phyloP scores from a whole-genome alignment of 163 green algal species.

The Trebouxia gelatinosa region DNA sequence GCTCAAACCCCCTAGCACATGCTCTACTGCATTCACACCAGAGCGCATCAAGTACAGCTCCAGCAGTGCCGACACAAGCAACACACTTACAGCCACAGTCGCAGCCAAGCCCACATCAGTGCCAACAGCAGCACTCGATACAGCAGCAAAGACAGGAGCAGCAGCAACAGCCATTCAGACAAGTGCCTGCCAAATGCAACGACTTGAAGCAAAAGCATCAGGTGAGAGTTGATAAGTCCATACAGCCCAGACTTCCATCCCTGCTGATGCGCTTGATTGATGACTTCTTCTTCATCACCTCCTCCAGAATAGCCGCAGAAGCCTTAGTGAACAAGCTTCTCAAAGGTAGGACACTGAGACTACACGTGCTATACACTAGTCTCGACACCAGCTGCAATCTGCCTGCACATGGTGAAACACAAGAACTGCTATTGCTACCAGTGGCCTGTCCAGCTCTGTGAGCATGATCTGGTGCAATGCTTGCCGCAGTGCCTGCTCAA shows the following conservation, averaged over 20 bases:
- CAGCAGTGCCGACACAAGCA: not conserved
- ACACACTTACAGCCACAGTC: not conserved
- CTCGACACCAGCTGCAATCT: too few relatives aligned
- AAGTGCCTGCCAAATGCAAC: not conserved
- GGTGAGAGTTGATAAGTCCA: not conserved
- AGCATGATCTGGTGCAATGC: too few relatives aligned
- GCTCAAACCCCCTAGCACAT: too few relatives aligned
- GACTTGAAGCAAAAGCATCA: not conserved
- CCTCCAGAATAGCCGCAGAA: slow-evolving; percentile 53
- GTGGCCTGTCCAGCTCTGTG: too few relatives aligned
- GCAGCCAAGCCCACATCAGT: not conserved
- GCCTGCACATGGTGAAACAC: too few relatives aligned
- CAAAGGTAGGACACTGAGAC: slow-evolving; percentile 33
- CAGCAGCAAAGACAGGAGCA: not conserved
- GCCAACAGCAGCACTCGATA: too few relatives aligned
- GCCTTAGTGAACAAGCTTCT: slow-evolving; percentile 55
- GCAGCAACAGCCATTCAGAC: not conserved
- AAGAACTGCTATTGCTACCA: too few relatives aligned
- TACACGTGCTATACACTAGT: too few relatives aligned
- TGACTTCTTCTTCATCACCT: slow-evolving; percentile 75
- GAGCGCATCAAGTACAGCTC: too few relatives aligned
- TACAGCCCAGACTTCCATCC: slow-evolving; percentile 31
- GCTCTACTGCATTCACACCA: too few relatives aligned
- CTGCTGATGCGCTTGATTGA: slow-evolving; percentile 74
- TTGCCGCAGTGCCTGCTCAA: too few relatives aligned